A percentile compares a stretch with the other conserved stretches of the same genome.
These are phyloP conservation scores for Penicillium argentinense DNA, from an alignment of 495 filamentous ascomycete species.

Conservation along the genomic window DNA sequence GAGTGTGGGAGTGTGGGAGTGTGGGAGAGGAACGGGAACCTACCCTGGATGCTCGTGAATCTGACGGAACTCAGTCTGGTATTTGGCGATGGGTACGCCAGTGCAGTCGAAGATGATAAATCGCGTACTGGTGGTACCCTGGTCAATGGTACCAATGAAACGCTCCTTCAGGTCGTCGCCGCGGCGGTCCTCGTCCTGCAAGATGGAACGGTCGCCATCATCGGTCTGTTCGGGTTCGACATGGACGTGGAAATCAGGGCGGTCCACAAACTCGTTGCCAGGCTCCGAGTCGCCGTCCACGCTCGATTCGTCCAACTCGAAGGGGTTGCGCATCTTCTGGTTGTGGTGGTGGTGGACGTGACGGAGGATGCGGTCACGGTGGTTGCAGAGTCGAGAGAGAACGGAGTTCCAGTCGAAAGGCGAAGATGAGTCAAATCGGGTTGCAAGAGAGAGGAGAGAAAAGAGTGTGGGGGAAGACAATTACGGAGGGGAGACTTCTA, in stretches of 20 bases:
- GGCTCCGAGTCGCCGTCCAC: conserved; percentile 34
- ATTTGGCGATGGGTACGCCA: conserved; percentile 77
- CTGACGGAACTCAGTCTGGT: conserved; percentile 91
- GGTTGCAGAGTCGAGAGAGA: neutral
- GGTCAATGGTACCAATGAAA: conserved; percentile 79
- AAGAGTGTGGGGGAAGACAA: neutral
- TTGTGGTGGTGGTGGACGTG: neutral
- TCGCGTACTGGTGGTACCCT: conserved; percentile 89
- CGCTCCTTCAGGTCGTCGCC: conserved; percentile 39
- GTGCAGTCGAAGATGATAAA: conserved; percentile 88
- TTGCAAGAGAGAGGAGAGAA: neutral
- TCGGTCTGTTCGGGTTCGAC: conserved; percentile 27
- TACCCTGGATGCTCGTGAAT: conserved; percentile 89
- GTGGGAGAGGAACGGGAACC: conserved; percentile 29
- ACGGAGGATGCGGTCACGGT: neutral
- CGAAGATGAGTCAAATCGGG: no score
- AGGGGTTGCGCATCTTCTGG: conserved; percentile 40
- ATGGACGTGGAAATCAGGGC: conserved; percentile 23
- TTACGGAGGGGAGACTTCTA: conserved; percentile 4
- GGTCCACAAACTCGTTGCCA: conserved; percentile 20
- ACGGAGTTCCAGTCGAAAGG: neutral
- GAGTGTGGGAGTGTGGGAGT: conserved; percentile 3
- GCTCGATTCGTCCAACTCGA: conserved; percentile 39
- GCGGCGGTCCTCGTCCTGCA: conserved; percentile 39
- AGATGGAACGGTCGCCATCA: conserved; percentile 42